Conservation (phyloP, 371 early-diverging fungal genomes). For the Circinella umbellata region DNA sequence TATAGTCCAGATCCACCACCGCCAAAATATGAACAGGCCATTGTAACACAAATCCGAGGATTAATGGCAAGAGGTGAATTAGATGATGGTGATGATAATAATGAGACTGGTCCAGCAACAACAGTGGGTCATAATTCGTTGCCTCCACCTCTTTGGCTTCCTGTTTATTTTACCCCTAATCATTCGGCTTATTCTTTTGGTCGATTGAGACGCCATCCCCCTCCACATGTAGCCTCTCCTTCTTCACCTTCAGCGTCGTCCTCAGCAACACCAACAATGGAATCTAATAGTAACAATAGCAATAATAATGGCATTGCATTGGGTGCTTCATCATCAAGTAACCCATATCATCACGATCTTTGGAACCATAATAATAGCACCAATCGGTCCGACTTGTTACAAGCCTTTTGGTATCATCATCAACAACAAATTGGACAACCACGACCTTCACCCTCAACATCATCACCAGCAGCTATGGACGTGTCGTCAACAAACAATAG, state of each 20-base stretch:
- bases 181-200: constrained; percentile 26
- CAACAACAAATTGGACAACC: constrained; percentile 19
- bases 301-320: background rate
- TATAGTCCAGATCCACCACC: constrained; percentile 37
- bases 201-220: constrained; percentile 25
- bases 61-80: constrained; percentile 12
- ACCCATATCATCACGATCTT: constrained; percentile 1
- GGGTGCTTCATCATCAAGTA: constrained; percentile 3
- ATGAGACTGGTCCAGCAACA: background rate
- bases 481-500: background rate
- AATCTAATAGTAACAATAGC: background rate
- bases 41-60: constrained; percentile 50
- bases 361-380: constrained; percentile 8
- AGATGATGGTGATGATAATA: background rate
- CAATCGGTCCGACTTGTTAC: constrained; percentile 20
- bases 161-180: constrained; percentile 29
- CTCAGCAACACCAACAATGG: background rate
- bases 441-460: constrained; percentile 3
- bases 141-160: constrained; percentile 27
- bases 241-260: background rate
- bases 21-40: constrained; percentile 55
- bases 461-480: constrained; percentile 2
- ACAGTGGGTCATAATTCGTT: constrained; percentile 10
- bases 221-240: background rate
- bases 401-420: constrained; percentile 25